These are phyloP conservation scores for Kalaharituber pfeilii DNA, from an alignment of 2,329 filamentous ascomycete genomes.

Conservation along the genomic window DNA sequence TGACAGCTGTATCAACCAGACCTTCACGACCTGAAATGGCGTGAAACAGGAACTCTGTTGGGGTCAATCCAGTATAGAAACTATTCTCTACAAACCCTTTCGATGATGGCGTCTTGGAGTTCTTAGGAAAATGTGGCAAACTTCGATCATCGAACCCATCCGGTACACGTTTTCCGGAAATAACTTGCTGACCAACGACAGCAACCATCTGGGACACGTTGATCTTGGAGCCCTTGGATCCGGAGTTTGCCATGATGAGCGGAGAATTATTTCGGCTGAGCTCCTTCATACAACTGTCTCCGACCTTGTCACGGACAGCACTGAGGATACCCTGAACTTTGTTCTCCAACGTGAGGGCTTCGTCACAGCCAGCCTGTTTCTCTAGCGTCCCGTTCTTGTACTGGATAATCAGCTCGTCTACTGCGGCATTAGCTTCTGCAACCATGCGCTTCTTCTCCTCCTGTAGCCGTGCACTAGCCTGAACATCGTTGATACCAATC, in stretches of 20 bases:
- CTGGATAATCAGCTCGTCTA: constrained; percentile 63
- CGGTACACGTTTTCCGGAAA: constrained; percentile 75
- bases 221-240: constrained; percentile 91
- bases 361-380: constrained; percentile 74
- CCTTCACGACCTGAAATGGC: constrained; percentile 97
- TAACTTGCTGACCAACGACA: constrained; percentile 94
- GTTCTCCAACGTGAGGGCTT: constrained; percentile 84
- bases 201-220: constrained; percentile 99
- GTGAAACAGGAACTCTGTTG: constrained; percentile 93
- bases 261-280: constrained; percentile 84
- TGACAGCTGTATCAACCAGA: constrained; percentile 95
- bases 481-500: constrained; percentile 89
- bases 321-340: constrained; percentile 79
- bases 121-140: constrained; percentile 87
- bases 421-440: constrained; percentile 57
- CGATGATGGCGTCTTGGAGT: constrained; percentile 70
- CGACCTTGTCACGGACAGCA: constrained; percentile 77
- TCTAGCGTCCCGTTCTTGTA: constrained; percentile 67
- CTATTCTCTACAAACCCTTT: constrained; percentile 96
- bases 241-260: constrained; percentile 90
- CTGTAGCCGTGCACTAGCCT: constrained; percentile 54
- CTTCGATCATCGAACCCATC: constrained; percentile 95
- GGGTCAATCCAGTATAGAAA: constrained; percentile 82
- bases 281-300: constrained; percentile 75
- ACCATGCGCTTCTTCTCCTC: constrained; percentile 61